These are phyloP conservation scores for Globisporangium spiculum DNA, from an alignment of 352 stramenopile genomes.

Conservation along the genomic window DNA sequence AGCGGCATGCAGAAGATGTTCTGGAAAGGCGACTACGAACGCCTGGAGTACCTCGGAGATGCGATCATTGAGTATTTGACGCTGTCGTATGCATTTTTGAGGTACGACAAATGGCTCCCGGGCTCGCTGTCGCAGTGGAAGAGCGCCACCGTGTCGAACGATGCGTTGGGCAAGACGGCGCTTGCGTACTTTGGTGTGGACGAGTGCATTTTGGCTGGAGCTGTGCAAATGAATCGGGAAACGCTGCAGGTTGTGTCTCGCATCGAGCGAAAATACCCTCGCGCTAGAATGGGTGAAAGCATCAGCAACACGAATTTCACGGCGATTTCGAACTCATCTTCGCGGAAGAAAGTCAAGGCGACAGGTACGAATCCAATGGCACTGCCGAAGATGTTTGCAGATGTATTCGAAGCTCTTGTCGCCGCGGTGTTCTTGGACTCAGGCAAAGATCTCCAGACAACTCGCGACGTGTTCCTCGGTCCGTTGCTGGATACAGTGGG, in stretches of 20 bases:
- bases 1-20: constrained; percentile 37
- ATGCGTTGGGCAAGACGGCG: constrained; percentile 80
- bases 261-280: constrained; percentile 51
- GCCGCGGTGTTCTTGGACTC: constrained; percentile 86
- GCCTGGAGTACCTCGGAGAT: constrained; percentile 87
- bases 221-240: constrained; percentile 66
- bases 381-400: constrained; percentile 84
- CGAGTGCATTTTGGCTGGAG: constrained; percentile 68
- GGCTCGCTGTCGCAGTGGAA: constrained; percentile 83
- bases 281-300: background rate
- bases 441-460: constrained; percentile 55
- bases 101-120: constrained; percentile 69
- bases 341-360: constrained; percentile 18
- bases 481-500: constrained; percentile 71
- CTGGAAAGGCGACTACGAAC: constrained; percentile 87
- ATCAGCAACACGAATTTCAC: constrained; percentile 8
- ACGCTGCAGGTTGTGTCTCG: constrained; percentile 45
- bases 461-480: constrained; percentile 83
- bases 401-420: constrained; percentile 87
- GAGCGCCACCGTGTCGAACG: constrained; percentile 82
- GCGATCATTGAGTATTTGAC: constrained; percentile 89
- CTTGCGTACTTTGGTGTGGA: constrained; percentile 78
- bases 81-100: constrained; percentile 77
- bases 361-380: constrained; percentile 34
- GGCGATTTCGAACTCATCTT: background rate